Evolutionary conservation across 2,329 filamentous ascomycete species (phyloP), one percentile per base, ranked within the genome.

Genomic region (Leptographium procerum): DNA sequence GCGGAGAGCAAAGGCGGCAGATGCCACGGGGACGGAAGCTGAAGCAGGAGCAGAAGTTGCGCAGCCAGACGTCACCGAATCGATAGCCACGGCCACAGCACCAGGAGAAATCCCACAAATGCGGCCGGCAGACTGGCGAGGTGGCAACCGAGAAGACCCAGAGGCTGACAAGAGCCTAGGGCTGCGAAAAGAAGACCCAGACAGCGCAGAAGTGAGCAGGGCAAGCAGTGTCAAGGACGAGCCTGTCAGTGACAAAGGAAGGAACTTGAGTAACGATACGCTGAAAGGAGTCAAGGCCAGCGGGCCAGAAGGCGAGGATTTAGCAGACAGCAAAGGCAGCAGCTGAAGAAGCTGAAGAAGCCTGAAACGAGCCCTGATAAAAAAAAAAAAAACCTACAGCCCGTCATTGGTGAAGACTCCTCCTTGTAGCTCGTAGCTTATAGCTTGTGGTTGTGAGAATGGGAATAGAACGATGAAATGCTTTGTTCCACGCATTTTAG

Each of bases 91-190:
- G 75, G 52, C 22, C 24, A 43, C 22, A 19, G 75, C 81, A 40
- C 83, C 85, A 4, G 83, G 87, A 56, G 80, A 83, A 0, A 85
- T 95, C 5, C 81, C 81, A 1, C 86, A 96, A 71, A 81, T 82
- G 64, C 71, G 74, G 53, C 73, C 89, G 1, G 83, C 89, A 0
- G 83, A 95, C 67, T 95, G 90, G 90, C 84, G 85, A 60, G 87
- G 87, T 1, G 75, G 69, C 0, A 73, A 77, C 50, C 66, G 67
- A 50, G 74, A 76, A 50, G 74, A 76, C 22, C 75, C 78, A 1
- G 72, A 72, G 8, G 72, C 77, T 14, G 76, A 81, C 61, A 88
- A 84, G 66, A 80, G 84, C 53, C 73, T 95, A 1, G 90, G 90
- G 0, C 67, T 94, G 55, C 74, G 87, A 31, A 80, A 78, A 5